Evolutionary conservation across 1,139 yeast genomes (phyloP).

Genomic region (Nakaseomyces sp.): DNA sequence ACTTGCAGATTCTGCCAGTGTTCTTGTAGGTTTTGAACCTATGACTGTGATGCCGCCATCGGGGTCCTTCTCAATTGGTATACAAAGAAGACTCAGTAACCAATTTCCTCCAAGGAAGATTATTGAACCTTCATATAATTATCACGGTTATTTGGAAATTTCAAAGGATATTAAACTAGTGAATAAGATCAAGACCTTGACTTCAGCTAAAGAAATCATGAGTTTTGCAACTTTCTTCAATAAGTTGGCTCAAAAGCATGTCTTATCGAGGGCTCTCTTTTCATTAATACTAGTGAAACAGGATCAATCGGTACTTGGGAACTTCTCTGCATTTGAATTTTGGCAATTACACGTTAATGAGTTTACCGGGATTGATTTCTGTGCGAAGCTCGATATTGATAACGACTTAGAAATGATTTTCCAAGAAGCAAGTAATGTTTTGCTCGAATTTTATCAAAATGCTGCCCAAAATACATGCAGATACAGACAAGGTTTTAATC

Average conservation of each 20-base stretch:
- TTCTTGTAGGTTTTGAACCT: neutral
- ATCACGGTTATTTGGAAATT: constrained; percentile 21
- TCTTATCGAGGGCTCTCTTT: constrained; percentile 51
- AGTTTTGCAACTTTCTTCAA: constrained; percentile 31
- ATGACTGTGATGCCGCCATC: constrained; percentile 25
- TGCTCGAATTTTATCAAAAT: constrained; percentile 48
- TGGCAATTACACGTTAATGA: constrained; percentile 28
- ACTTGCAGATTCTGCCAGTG: neutral
- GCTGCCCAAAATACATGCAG: constrained; percentile 71
- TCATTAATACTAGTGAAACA: constrained; percentile 55
- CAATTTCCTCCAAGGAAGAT: constrained; percentile 48
- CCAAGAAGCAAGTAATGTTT: constrained; percentile 31
- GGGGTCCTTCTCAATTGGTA: constrained; percentile 45
- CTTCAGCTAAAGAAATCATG: constrained; percentile 28
- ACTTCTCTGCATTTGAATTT: constrained; percentile 26
- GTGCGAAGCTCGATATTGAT: neutral
- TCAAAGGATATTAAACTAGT: constrained; percentile 33
- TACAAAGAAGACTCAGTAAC: constrained; percentile 46
- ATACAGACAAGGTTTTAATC: constrained; percentile 63
- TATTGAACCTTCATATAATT: constrained; percentile 27
- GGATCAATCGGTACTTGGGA: constrained; percentile 45
- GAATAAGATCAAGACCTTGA: constrained; percentile 33
- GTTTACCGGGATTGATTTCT: constrained; percentile 19
- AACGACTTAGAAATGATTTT: neutral
- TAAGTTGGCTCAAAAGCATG: constrained; percentile 35